Evolutionary conservation across 495 filamentous ascomycete species (phyloP).

Genomic region (Stereocaulon alpinum): DNA sequence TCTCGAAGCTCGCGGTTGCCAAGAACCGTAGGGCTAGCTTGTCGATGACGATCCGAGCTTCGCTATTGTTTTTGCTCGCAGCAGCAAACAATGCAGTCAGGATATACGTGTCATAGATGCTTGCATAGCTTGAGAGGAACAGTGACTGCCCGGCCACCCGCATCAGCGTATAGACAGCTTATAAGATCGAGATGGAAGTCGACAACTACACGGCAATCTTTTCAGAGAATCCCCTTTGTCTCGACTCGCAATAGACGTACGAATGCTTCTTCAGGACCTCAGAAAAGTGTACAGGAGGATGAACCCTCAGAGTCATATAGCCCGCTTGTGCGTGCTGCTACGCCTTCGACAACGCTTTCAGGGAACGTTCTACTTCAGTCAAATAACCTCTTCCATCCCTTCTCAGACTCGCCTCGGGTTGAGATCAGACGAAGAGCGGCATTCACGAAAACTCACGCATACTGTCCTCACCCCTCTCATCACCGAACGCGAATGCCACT

Average conservation of each 20-base stretch:
- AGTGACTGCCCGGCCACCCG: background rate
- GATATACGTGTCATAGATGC: slow-evolving; percentile 23
- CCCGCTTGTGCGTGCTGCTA: background rate
- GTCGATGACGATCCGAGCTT: slow-evolving; percentile 8
- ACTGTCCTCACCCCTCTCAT: slow-evolving; percentile 84
- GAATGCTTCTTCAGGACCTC: slow-evolving; percentile 4
- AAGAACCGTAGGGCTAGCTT: slow-evolving; percentile 1
- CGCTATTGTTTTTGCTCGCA: background rate
- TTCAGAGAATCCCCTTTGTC: slow-evolving; percentile 3
- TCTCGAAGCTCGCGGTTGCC: background rate
- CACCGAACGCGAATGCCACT: slow-evolving; percentile 51
- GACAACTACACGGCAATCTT: background rate
- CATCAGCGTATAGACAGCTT: background rate
- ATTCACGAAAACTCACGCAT: slow-evolving; percentile 80
- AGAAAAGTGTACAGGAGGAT: background rate
- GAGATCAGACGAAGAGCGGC: slow-evolving; percentile 76
- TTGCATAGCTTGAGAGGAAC: slow-evolving; percentile 12
- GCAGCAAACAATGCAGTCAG: slow-evolving; percentile 2
- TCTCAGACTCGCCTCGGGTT: slow-evolving; percentile 74
- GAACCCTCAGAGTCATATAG: slow-evolving; percentile 7
- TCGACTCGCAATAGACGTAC: slow-evolving; percentile 9
- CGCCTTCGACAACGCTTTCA: slow-evolving; percentile 6
- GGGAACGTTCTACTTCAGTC: slow-evolving; percentile 46
- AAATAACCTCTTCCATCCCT: slow-evolving; percentile 87
- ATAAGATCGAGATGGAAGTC: background rate